These are phyloP conservation scores for Aspergillus funiculosus DNA, from an alignment of 495 filamentous ascomycete species.

Conservation along the genomic window DNA sequence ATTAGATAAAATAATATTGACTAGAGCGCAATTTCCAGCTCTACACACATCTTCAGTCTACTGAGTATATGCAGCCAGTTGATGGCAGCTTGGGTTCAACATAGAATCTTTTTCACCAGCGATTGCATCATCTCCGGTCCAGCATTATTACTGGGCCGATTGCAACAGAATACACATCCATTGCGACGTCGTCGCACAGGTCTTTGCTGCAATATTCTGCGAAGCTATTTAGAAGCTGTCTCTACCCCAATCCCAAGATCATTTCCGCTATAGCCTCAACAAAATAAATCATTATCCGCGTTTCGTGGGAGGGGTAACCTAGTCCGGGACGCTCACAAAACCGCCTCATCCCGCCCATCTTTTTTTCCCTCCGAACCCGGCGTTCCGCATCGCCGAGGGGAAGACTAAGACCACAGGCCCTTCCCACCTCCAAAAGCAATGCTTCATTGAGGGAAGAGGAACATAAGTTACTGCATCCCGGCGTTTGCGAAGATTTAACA, in stretches of 20 bases:
- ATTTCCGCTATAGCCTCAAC: not conserved
- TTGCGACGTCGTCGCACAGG: not conserved
- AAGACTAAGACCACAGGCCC: conserved; percentile 1
- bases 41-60: too few relatives aligned
- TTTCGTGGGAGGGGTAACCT: conserved; percentile 8
- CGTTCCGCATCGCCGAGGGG: conserved; percentile 23
- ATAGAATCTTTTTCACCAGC: too few relatives aligned
- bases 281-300: not conserved
- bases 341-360: conserved; percentile 4
- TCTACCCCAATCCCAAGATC: not conserved
- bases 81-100: too few relatives aligned
- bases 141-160: conserved; percentile 3
- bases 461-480: not conserved
- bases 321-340: conserved; percentile 4
- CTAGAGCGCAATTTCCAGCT: too few relatives aligned
- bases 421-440: conserved; percentile 20
- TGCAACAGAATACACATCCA: conserved; percentile 1
- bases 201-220: not conserved
- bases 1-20: too few relatives aligned
- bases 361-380: conserved; percentile 39
- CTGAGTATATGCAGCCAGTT: too few relatives aligned
- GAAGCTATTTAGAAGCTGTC: too few relatives aligned
- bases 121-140: conserved; percentile 7
- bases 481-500: conserved; percentile 4
- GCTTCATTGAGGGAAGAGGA: conserved; percentile 22